phyloP scores from a whole-genome alignment of 805 yeast genomes.

The Pichia thaimueangensis region DNA sequence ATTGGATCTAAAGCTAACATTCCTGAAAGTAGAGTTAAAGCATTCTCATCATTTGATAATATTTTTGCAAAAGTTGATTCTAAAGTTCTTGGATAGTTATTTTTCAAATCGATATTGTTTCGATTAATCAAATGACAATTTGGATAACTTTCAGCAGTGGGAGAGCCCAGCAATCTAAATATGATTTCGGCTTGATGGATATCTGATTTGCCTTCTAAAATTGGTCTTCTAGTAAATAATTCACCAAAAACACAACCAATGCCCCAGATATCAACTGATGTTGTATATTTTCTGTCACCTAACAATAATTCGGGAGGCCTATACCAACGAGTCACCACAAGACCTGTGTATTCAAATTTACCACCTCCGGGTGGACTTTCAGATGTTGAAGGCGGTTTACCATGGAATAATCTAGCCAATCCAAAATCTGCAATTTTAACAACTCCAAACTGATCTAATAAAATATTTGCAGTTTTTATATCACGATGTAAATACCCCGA shows the following conservation, averaged over 20 bases:
- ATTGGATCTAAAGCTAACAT: constrained; percentile 66
- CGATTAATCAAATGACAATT: constrained; percentile 53
- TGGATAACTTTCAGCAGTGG: constrained; percentile 56
- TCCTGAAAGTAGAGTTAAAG: constrained; percentile 51
- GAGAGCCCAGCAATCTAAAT: constrained; percentile 78
- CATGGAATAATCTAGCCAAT: constrained; percentile 59
- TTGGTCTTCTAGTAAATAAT: constrained; percentile 73
- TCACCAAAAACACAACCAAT: constrained; percentile 95
- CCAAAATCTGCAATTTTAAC: constrained; percentile 96
- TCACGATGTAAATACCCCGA: constrained; percentile 71
- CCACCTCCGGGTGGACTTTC: constrained; percentile 46
- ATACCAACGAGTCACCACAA: constrained; percentile 96
- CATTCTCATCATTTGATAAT: constrained; percentile 28
- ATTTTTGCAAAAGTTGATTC: constrained; percentile 39
- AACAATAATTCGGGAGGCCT: constrained; percentile 89
- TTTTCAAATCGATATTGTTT: constrained; percentile 34
- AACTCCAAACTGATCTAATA: constrained; percentile 68
- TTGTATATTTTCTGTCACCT: constrained; percentile 81
- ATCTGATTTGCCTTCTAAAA: constrained; percentile 80
- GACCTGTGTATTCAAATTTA: constrained; percentile 44
- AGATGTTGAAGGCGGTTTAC: constrained; percentile 26
- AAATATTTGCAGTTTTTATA: constrained; percentile 91
- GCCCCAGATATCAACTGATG: constrained; percentile 98
- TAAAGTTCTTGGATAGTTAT: constrained; percentile 34
- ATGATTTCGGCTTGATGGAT: constrained; percentile 80